Conservation (phyloP, 73 alveolate species). For the Paraurostyla sp. region DNA sequence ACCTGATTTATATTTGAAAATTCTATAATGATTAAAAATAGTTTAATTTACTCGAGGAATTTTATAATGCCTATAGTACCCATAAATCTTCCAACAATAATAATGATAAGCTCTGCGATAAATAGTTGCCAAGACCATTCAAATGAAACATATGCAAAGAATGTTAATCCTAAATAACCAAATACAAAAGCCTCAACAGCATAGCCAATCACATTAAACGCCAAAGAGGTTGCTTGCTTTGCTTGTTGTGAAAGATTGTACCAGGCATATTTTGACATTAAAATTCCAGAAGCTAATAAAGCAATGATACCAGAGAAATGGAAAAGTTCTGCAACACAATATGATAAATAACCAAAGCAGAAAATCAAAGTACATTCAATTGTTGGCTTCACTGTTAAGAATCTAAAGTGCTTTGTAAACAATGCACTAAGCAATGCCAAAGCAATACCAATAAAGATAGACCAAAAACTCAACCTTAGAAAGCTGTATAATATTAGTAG, state of each 20-base stretch:
- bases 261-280: constrained; percentile 90
- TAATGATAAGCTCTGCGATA: constrained; percentile 56
- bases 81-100: constrained; percentile 69
- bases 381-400: constrained; percentile 80
- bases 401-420: constrained; percentile 78
- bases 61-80: constrained; percentile 74
- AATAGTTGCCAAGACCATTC: constrained; percentile 76
- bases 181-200: constrained; percentile 92
- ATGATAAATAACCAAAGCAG: constrained; percentile 88
- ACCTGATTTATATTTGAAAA: constrained; percentile 60
- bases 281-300: constrained; percentile 83
- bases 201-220: constrained; percentile 84
- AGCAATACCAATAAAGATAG: constrained; percentile 83
- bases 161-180: constrained; percentile 90
- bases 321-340: constrained; percentile 79
- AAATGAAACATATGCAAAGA: constrained; percentile 75
- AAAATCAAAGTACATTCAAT: constrained; percentile 83
- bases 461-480: constrained; percentile 70
- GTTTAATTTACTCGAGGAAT: constrained; percentile 1
- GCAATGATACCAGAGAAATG: constrained; percentile 85
- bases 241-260: constrained; percentile 87
- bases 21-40: background rate
- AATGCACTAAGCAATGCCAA: constrained; percentile 79
- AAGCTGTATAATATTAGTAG: constrained; percentile 73
- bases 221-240: constrained; percentile 83